Percentiles rank a stretch among this genome's conserved stretches.
Conservation (phyloP, 176 grass and related monocot genomes). For the Oryza coarctata region DNA sequence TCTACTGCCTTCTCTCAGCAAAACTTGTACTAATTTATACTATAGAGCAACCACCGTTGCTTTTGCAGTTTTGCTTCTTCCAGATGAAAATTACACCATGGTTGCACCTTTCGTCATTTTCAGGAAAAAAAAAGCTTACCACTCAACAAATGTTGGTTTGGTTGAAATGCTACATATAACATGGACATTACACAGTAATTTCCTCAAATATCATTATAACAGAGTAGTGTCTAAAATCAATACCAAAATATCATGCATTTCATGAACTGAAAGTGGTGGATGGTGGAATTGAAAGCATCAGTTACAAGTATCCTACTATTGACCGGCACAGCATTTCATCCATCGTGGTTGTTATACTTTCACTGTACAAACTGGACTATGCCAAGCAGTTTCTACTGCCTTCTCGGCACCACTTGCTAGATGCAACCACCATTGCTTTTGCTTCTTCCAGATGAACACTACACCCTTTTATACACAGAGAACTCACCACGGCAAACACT, state of each 20-base stretch:
- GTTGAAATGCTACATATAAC: background rate
- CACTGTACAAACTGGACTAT: background rate
- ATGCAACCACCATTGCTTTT: no score
- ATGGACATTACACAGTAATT: background rate
- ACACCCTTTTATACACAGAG: background rate
- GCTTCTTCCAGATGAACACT: background rate
- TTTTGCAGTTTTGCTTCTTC: background rate
- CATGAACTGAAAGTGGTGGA: background rate
- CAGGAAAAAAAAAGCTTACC: background rate
- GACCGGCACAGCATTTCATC: background rate
- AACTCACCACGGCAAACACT: background rate
- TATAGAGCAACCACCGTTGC: no score
- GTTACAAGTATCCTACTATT: slow-evolving; percentile 6
- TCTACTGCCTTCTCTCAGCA: background rate
- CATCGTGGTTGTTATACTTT: background rate
- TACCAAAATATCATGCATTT: background rate
- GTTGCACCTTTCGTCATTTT: background rate
- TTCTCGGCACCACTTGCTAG: no score
- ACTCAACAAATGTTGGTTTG: background rate
- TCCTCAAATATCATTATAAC: background rate
- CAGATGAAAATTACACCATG: background rate
- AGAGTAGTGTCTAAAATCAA: background rate
- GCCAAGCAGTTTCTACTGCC: background rate
- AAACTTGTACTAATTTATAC: no score
- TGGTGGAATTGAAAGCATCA: background rate